Percentiles rank a stretch among this genome's conserved stretches.
These are phyloP conservation scores for Aspergillus thermomutatus DNA, from an alignment of 2,329 filamentous ascomycete genomes.

Conservation along the genomic window DNA sequence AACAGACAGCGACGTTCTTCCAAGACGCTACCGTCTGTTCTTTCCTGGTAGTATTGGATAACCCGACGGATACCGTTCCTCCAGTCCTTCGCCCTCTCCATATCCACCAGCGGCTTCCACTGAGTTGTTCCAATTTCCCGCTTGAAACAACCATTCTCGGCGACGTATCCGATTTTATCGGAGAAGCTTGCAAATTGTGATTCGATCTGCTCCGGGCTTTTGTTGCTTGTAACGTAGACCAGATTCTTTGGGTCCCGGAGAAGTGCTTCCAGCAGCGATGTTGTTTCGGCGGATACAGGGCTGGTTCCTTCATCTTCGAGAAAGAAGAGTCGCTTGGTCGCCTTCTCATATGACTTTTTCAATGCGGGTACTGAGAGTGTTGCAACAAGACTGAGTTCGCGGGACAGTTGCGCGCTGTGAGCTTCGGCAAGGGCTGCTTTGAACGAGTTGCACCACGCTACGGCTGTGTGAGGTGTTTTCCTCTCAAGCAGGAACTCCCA, in stretches of 20 bases:
- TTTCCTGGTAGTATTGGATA: constrained; percentile 82
- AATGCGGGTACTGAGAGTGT: constrained; percentile 67
- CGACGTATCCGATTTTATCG: constrained; percentile 74
- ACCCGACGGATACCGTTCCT: constrained; percentile 78
- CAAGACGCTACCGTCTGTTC: constrained; percentile 79
- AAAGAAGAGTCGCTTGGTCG: constrained; percentile 72
- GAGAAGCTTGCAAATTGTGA: constrained; percentile 67
- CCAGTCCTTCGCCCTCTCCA: constrained; percentile 68
- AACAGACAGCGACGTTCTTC: constrained; percentile 84
- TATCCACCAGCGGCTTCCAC: constrained; percentile 75
- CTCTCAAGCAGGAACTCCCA: constrained; percentile 71
- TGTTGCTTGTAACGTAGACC: constrained; percentile 87
- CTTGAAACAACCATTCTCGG: constrained; percentile 89
- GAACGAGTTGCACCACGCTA: constrained; percentile 75
- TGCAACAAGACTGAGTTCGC: constrained; percentile 76
- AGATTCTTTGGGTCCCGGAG: constrained; percentile 73
- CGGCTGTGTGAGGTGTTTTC: constrained; percentile 75
- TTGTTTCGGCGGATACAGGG: constrained; percentile 69
- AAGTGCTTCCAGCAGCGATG: constrained; percentile 74
- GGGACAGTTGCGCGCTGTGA: constrained; percentile 74
- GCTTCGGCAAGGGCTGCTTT: constrained; percentile 66
- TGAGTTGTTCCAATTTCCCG: constrained; percentile 61
- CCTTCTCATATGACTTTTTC: constrained; percentile 60
- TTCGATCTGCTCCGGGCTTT: constrained; percentile 80
- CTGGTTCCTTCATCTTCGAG: constrained; percentile 88